These are phyloP conservation scores for Wickerhamiella allomyrinae DNA, from an alignment of 805 yeast species.

Conservation along the genomic window DNA sequence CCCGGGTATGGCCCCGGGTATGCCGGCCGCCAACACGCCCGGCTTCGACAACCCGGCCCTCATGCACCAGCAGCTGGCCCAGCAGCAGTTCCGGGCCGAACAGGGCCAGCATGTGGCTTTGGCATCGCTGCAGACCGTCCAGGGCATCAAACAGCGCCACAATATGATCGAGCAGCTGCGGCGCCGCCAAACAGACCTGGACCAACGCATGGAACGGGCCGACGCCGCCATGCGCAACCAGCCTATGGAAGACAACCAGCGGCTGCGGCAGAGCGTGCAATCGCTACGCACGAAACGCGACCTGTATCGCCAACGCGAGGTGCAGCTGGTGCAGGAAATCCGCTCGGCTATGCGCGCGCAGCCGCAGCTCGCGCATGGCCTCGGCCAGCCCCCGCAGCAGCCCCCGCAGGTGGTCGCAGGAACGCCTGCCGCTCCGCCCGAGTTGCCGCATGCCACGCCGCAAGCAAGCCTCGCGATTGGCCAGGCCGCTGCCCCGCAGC, in stretches of 20 bases:
- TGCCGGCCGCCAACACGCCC: conserved; percentile 2
- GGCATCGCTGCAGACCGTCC: conserved; percentile 10
- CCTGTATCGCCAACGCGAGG: conserved; percentile 14
- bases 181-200: conserved; percentile 5
- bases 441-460: too few relatives aligned
- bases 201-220: conserved; percentile 10
- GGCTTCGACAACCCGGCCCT: conserved; percentile 1
- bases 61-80: conserved; percentile 9
- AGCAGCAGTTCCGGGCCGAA: conserved; percentile 10
- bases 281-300: conserved; percentile 12
- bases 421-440: too few relatives aligned
- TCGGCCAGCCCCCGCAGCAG: too few relatives aligned
- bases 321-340: conserved; percentile 12
- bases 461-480: too few relatives aligned
- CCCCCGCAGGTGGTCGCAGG: too few relatives aligned
- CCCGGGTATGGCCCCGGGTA: conserved; percentile 5
- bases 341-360: conserved; percentile 5
- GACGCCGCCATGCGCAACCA: conserved; percentile 8
- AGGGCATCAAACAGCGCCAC: conserved; percentile 17
- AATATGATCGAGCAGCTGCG: conserved; percentile 16
- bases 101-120: conserved; percentile 8
- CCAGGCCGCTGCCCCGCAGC: too few relatives aligned
- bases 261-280: conserved; percentile 10
- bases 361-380: not conserved
- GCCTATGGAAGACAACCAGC: conserved; percentile 11